Conservation (phyloP, 768 basidiomycete genomes). For the Suillus tomentosus region DNA sequence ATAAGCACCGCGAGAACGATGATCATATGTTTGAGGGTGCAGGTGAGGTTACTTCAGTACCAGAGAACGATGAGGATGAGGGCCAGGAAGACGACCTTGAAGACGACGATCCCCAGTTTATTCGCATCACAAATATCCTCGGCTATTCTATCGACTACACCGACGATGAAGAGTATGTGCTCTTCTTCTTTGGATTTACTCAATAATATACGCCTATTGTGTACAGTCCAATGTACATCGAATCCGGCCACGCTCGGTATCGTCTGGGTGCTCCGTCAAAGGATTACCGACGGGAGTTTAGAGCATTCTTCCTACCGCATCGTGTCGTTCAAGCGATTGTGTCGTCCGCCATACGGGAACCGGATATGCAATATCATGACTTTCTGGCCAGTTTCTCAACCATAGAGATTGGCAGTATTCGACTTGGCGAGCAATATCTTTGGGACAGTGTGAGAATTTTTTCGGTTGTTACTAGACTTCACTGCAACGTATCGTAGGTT, state of each 20-base stretch:
- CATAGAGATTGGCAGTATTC: conserved; percentile 20
- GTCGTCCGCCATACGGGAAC: conserved; percentile 27
- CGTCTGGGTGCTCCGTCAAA: conserved; percentile 50
- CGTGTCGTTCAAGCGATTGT: conserved; percentile 53
- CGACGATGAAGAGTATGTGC: conserved; percentile 50
- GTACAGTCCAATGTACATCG: conserved; percentile 62
- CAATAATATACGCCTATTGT: conserved; percentile 7
- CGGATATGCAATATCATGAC: conserved; percentile 28
- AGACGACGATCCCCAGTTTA: conserved; percentile 36
- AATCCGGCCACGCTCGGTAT: conserved; percentile 68
- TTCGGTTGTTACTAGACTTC: neutral
- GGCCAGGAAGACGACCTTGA: conserved; percentile 56
- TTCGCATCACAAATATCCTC: conserved; percentile 51
- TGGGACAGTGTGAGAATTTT: conserved; percentile 29
- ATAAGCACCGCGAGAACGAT: conserved; percentile 37
- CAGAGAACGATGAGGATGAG: conserved; percentile 60
- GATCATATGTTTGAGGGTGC: conserved; percentile 52
- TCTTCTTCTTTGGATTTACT: conserved; percentile 8
- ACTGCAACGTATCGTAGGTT: conserved; percentile 17
- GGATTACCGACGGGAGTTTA: conserved; percentile 43
- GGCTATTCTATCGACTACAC: conserved; percentile 54
- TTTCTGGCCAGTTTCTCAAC: conserved; percentile 39
- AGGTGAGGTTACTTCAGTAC: conserved; percentile 51
- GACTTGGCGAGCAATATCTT: conserved; percentile 26
- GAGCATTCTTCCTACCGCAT: conserved; percentile 52